Base-by-base conservation (phyloP, 768 basidiomycete genomes). In the Hericium rajendrae region DNA sequence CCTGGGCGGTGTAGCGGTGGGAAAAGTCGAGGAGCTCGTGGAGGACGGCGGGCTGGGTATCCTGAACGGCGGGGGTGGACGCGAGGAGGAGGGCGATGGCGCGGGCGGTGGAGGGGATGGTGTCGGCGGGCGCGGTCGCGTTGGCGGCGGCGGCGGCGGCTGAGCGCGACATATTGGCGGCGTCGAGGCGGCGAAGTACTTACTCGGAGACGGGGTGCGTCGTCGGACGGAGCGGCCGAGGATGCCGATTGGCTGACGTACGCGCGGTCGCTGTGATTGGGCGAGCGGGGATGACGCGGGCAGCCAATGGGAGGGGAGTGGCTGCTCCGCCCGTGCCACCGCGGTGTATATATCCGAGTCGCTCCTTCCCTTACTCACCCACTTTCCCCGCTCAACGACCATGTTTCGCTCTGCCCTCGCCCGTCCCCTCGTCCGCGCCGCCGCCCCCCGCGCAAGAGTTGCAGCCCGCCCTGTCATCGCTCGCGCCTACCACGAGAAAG, bases 401-500 rank as follows among this genome's bases (percentile, higher is more conserved):
- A 90, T 90, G 87, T 83, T 88, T 68, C 82, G 82, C 73, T 79
- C 84, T 70, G 73, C 78, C 22, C 60, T 86, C 62, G 68, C 78
- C 64, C 81, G 75, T 63, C 67, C 82, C 50, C 61, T 81, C 46
- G 70, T 81, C 67, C 71, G 70, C 63, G 58, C 64, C 59, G 70
- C 74, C 62, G 71, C 80, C 58, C 77, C 80, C 53, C 64, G 72
- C 46, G 60, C 74, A 32, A 74, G 74, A 55, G 62, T 74, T 37
- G 67, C 72, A 26, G 55, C 78, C 11, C 71, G 77, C 3, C 82
- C 85, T n/a, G 67, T 79, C 18, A 69, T 80, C 55, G 75, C 78
- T 64, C 84, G 94, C 65, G 78, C 76, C 4, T 97, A 97, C 69
- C 94, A 97, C 69, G 92, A 94, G 71, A 97, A 97, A 67, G 95